Percentiles rank a stretch among this genome's conserved stretches.
phyloP scores from a whole-genome alignment of 805 yeast genomes.

The Cyberlindnera japonica region DNA sequence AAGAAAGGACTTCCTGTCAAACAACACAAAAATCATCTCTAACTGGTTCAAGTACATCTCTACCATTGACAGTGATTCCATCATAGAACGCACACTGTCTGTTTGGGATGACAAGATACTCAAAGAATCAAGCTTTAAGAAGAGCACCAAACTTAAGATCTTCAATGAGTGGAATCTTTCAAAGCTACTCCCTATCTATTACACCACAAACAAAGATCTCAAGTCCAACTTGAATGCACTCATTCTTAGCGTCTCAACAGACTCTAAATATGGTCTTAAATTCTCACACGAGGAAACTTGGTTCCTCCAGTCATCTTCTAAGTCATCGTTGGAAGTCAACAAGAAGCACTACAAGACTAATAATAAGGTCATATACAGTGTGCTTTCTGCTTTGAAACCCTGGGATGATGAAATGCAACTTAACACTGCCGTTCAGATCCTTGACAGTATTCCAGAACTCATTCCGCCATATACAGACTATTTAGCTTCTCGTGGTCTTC shows the following conservation, averaged over 20 bases:
- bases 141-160: slow-evolving; percentile 66
- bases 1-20: slow-evolving; percentile 60
- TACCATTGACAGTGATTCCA: slow-evolving; percentile 47
- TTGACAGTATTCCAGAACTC: slow-evolving; percentile 61
- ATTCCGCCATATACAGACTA: slow-evolving; percentile 65
- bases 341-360: slow-evolving; percentile 53
- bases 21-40: slow-evolving; percentile 54
- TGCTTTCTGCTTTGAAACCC: slow-evolving; percentile 68
- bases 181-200: slow-evolving; percentile 52
- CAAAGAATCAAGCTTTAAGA: slow-evolving; percentile 56
- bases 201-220: slow-evolving; percentile 34
- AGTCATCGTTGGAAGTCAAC: slow-evolving; percentile 39
- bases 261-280: slow-evolving; percentile 44
- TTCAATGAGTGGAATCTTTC: slow-evolving; percentile 73
- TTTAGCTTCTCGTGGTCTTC: slow-evolving; percentile 59
- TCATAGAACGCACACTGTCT: slow-evolving; percentile 39
- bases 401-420: slow-evolving; percentile 72
- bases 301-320: slow-evolving; percentile 33
- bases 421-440: slow-evolving; percentile 46
- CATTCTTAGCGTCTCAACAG: slow-evolving; percentile 46
- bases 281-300: slow-evolving; percentile 49
- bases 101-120: slow-evolving; percentile 51
- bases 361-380: slow-evolving; percentile 62
- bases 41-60: slow-evolving; percentile 64
- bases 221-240: slow-evolving; percentile 41